Percentiles rank a stretch among this genome's conserved stretches.
phyloP scores from a whole-genome alignment of 1,284 basidiomycete genomes.

The Tetrapyrgos nigripes region DNA sequence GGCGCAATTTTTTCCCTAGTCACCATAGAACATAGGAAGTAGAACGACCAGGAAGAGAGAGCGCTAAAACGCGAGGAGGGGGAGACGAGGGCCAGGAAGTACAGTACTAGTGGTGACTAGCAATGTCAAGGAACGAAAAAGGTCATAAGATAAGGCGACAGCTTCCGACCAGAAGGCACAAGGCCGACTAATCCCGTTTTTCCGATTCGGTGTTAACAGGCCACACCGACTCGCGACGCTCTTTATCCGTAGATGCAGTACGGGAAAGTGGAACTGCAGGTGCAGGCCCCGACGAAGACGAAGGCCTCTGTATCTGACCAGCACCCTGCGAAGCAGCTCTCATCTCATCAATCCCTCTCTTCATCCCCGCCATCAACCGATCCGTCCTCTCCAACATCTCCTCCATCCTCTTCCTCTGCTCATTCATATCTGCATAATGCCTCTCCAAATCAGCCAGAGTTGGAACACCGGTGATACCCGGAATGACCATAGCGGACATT shows the following conservation, averaged over 20 bases:
- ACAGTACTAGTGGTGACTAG: not conserved
- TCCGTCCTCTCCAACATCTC: slow-evolving; percentile 79
- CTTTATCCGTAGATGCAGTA: slow-evolving; percentile 14
- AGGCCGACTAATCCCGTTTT: not conserved
- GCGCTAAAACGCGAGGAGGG: no score
- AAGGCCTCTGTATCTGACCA: not conserved
- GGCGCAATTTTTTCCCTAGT: no score
- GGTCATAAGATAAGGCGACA: not conserved
- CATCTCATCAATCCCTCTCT: slow-evolving; percentile 77
- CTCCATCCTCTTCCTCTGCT: slow-evolving; percentile 66
- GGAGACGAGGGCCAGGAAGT: no score
- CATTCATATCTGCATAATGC: slow-evolving; percentile 68
- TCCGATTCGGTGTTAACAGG: slow-evolving; percentile 15
- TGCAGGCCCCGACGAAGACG: slow-evolving; percentile 5
- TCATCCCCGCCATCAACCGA: slow-evolving; percentile 69
- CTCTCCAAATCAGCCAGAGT: slow-evolving; percentile 67
- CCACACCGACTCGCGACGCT: slow-evolving; percentile 23
- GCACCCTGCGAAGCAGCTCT: not conserved
- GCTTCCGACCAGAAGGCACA: not conserved
- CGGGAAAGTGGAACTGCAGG: slow-evolving; percentile 23
- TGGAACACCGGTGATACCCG: slow-evolving; percentile 41
- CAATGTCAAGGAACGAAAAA: not conserved
- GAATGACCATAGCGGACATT: slow-evolving; percentile 22
- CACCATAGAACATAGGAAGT: not conserved
- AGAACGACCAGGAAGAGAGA: not conserved